Percentiles rank a stretch among this genome's conserved stretches.
Conservation (phyloP, 768 basidiomycete species). For the Agrocybe chaxingu region DNA sequence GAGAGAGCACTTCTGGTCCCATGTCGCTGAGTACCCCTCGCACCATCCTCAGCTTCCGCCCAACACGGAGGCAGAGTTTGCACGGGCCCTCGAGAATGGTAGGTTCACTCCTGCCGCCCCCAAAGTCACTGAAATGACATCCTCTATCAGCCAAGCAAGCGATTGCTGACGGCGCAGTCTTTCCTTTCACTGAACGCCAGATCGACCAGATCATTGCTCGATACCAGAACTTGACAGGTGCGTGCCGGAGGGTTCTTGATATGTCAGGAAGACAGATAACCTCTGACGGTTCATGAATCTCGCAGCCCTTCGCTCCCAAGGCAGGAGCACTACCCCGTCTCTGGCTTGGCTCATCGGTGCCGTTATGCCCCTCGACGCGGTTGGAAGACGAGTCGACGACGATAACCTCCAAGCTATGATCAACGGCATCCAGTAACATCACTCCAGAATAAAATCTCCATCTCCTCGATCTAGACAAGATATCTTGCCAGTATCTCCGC, state of each 20-base stretch:
- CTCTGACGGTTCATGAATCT: background rate
- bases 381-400: slow-evolving; percentile 24
- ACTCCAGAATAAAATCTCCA: background rate
- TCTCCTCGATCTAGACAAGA: background rate
- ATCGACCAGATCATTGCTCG: slow-evolving; percentile 35
- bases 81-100: slow-evolving; percentile 30
- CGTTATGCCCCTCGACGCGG: slow-evolving; percentile 40
- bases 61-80: slow-evolving; percentile 30
- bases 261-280: background rate
- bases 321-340: slow-evolving; percentile 25
- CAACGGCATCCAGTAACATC: slow-evolving; percentile 20
- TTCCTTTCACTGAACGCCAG: slow-evolving; percentile 33
- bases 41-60: slow-evolving; percentile 35
- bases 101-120: slow-evolving; percentile 1
- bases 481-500: too few relatives aligned
- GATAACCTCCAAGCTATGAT: slow-evolving; percentile 31
- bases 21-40: slow-evolving; percentile 40
- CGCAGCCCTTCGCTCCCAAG: slow-evolving; percentile 27
- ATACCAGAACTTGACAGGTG: slow-evolving; percentile 36
- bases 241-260: slow-evolving; percentile 8
- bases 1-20: slow-evolving; percentile 37
- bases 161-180: slow-evolving; percentile 26
- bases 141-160: slow-evolving; percentile 23
- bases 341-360: slow-evolving; percentile 41
- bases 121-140: background rate